Percentiles rank a stretch among this genome's conserved stretches.
These are phyloP conservation scores for Penicillium canariense DNA, from an alignment of 495 filamentous ascomycete species.

Conservation along the genomic window DNA sequence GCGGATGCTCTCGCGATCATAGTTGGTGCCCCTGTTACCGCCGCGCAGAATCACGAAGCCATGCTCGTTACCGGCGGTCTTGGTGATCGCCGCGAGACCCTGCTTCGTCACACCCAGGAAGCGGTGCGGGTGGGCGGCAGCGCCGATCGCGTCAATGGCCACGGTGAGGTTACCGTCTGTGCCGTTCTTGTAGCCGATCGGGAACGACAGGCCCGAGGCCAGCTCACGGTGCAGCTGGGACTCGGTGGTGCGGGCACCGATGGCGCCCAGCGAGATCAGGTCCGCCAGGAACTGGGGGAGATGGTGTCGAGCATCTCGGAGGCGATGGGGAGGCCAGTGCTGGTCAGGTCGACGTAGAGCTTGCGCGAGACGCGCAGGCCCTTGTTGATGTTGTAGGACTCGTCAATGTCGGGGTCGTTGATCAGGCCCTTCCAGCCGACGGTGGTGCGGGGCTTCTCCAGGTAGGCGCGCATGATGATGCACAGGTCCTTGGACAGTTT, in stretches of 20 bases:
- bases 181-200: slow-evolving; percentile 98
- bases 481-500: slow-evolving; percentile 79
- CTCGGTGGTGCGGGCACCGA: slow-evolving; percentile 96
- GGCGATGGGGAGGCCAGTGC: slow-evolving; percentile 85
- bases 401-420: slow-evolving; percentile 97
- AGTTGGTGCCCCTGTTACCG: slow-evolving; percentile 92
- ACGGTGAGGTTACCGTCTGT: slow-evolving; percentile 92
- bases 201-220: slow-evolving; percentile 95
- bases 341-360: slow-evolving; percentile 87
- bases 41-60: slow-evolving; percentile 95
- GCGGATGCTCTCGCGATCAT: slow-evolving; percentile 78
- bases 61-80: slow-evolving; percentile 89
- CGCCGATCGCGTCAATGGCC: slow-evolving; percentile 95
- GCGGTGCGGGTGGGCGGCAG: slow-evolving; percentile 86
- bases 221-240: slow-evolving; percentile 93
- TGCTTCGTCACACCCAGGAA: slow-evolving; percentile 99
- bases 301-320: slow-evolving; percentile 98
- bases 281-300: slow-evolving; percentile 93
- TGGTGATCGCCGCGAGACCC: slow-evolving; percentile 90
- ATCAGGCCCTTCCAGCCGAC: slow-evolving; percentile 99
- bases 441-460: slow-evolving; percentile 98
- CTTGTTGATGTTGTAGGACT: slow-evolving; percentile 99
- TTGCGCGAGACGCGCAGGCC: slow-evolving; percentile 83
- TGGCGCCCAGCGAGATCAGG: slow-evolving; percentile 90
- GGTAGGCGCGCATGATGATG: slow-evolving; percentile 97